Conservation (phyloP, 805 yeast species). For the baker's yeast (Saccharomyces cerevisiae) region DNA sequence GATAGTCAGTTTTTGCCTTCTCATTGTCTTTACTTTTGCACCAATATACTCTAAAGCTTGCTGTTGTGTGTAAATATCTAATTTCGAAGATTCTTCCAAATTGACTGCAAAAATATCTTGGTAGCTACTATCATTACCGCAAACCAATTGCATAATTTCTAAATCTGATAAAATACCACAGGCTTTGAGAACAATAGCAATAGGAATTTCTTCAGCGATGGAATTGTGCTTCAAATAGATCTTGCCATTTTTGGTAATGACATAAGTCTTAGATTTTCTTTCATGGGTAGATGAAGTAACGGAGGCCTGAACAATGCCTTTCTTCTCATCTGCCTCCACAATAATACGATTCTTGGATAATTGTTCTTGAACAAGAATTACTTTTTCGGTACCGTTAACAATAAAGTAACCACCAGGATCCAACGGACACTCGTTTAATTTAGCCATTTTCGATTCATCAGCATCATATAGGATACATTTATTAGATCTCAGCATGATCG, state of each 20-base stretch:
- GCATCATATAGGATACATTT: slow-evolving; percentile 81
- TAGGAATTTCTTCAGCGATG: slow-evolving; percentile 89
- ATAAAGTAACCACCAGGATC: slow-evolving; percentile 99
- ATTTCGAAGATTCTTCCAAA: slow-evolving; percentile 84
- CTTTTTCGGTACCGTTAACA: slow-evolving; percentile 97
- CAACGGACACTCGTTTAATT: slow-evolving; percentile 83
- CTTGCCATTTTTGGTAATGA: slow-evolving; percentile 81
- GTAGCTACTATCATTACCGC: slow-evolving; percentile 80
- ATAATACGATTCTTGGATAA: slow-evolving; percentile 93
- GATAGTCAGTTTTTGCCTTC: slow-evolving; percentile 76
- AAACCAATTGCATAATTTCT: slow-evolving; percentile 88
- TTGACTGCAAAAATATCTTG: slow-evolving; percentile 91
- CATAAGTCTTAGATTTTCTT: slow-evolving; percentile 94
- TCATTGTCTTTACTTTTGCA: slow-evolving; percentile 79
- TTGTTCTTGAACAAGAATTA: slow-evolving; percentile 93
- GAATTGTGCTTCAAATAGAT: slow-evolving; percentile 93
- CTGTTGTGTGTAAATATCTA: slow-evolving; percentile 81
- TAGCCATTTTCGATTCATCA: slow-evolving; percentile 78
- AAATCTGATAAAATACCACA: slow-evolving; percentile 89
- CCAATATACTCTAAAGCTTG: slow-evolving; percentile 93
- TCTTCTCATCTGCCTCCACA: slow-evolving; percentile 94
- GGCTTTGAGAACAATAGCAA: slow-evolving; percentile 86
- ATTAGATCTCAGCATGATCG: slow-evolving; percentile 92
- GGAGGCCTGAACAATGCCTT: slow-evolving; percentile 90
- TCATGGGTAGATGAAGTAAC: slow-evolving; percentile 98